Conservation (phyloP, 225 moss, liverwort and hornwort genomes). For the Climacium dendroides region DNA sequence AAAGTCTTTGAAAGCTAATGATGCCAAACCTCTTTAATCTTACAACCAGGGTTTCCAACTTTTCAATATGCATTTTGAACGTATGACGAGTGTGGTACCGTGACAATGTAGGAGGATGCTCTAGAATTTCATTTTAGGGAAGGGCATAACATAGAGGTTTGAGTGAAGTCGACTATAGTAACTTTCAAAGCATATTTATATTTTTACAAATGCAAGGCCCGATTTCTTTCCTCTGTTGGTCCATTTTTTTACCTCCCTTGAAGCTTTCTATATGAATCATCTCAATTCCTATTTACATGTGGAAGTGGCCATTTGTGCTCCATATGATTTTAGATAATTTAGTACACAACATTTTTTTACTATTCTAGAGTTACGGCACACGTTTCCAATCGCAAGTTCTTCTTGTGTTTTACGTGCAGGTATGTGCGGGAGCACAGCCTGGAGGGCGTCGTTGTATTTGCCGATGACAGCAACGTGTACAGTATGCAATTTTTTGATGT, state of each 20-base stretch:
- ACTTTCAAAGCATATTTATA: not conserved
- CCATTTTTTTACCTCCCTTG: not conserved
- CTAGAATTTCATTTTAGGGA: not conserved
- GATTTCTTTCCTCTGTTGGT: not conserved
- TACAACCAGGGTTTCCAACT: not conserved
- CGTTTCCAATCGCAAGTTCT: not conserved
- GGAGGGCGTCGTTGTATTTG: conserved; percentile 75
- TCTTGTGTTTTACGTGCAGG: conserved; percentile 2
- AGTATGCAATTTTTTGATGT: conserved; percentile 63
- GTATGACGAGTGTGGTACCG: not conserved
- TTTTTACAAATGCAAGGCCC: too few relatives aligned
- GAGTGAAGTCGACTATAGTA: not conserved
- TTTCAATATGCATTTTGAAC: not conserved
- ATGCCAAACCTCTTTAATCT: not conserved
- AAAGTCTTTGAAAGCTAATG: not conserved
- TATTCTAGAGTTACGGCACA: not conserved
- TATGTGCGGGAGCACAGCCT: conserved; percentile 53
- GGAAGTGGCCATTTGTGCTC: not conserved
- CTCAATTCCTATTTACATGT: not conserved
- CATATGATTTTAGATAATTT: not conserved
- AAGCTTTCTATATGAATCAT: not conserved
- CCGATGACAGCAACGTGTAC: conserved; percentile 86
- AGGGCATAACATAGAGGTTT: not conserved
- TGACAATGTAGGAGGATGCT: not conserved
- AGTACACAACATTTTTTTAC: not conserved